Evolutionary conservation across 1,284 basidiomycete species (phyloP), one percentile per base, ranked within the genome.

Genomic region (Irpex sp.): DNA sequence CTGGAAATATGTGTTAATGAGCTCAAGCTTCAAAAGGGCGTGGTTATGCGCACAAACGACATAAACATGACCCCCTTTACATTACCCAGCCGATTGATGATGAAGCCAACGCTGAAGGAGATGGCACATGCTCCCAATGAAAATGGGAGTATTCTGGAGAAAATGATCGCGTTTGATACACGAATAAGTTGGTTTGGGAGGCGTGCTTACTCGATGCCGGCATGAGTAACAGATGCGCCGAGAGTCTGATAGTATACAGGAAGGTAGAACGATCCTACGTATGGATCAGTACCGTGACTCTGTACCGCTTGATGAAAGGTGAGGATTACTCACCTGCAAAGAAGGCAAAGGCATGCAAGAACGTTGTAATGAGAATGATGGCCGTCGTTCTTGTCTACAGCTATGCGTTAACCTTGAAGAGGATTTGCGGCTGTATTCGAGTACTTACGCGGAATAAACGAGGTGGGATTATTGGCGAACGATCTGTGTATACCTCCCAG

Each of bases 391-490:
- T 81, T 2, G 88, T 92, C 81, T 72, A 91, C 91, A 1, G 77
- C 75, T n/a, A 88, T 0, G 82, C 84, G 67, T 93, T 90, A 66
- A 91, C 82, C 5, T 73, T 88, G 62, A 28, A 52, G 51, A 14
- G 21, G 16, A 45, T 35, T 53, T 18, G 21, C 4, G 10, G 28
- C 28, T 23, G 16, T 19, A 49, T 14, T 7, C 49, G 21, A 54
- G 16, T 3, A 53, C 75, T 49, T 67, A 82, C 86, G 72, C 80
- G 82, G 77, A 93, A 92, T 37, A 93, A 70, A 4, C 90, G 81
- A 6, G 89, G 84, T 4, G 91, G 89, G 8, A 96, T 76, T 64
- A 95, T 91, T 0, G 92, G 88, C 9, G 84, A 84, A 7, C 88
- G 82, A 47, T 77, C 85, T 0, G 92, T 94, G 60, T 74, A 78